phyloP scores from a whole-genome alignment of 768 basidiomycete genomes.

The Mrakia gelida region DNA sequence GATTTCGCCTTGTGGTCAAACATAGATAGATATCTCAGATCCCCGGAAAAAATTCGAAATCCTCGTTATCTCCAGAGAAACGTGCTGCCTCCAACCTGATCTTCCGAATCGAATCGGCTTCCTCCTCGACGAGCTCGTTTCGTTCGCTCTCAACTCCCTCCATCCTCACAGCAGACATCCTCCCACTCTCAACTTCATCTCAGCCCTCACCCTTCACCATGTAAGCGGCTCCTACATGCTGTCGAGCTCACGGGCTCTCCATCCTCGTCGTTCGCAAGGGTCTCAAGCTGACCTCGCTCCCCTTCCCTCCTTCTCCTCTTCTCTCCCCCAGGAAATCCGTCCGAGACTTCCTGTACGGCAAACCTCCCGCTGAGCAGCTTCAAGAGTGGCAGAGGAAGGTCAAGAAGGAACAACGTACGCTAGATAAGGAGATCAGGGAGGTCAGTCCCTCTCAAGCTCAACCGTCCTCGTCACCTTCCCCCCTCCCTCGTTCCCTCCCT shows the following conservation, averaged over 20 bases:
- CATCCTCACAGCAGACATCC: neutral
- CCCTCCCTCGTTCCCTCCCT: too few species aligned
- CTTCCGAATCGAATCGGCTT: too few species aligned
- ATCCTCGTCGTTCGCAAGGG: neutral
- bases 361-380: constrained; percentile 90
- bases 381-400: constrained; percentile 86
- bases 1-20: too few species aligned
- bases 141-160: neutral
- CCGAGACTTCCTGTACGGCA: constrained; percentile 75
- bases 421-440: constrained; percentile 95
- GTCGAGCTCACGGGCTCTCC: neutral
- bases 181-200: neutral
- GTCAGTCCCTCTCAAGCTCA: constrained; percentile 51
- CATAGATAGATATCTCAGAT: too few species aligned
- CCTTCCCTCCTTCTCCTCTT: neutral
- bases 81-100: too few species aligned
- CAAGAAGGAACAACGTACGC: constrained; percentile 68
- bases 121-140: neutral
- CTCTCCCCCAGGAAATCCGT: constrained; percentile 27
- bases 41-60: too few species aligned
- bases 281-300: constrained; percentile 1
- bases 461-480: neutral
- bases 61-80: too few species aligned
- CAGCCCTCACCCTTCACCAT: neutral
- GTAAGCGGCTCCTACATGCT: neutral